These are phyloP conservation scores for Hymenoscyphus linearis DNA, from an alignment of 2,329 filamentous ascomycete species.

Conservation along the genomic window DNA sequence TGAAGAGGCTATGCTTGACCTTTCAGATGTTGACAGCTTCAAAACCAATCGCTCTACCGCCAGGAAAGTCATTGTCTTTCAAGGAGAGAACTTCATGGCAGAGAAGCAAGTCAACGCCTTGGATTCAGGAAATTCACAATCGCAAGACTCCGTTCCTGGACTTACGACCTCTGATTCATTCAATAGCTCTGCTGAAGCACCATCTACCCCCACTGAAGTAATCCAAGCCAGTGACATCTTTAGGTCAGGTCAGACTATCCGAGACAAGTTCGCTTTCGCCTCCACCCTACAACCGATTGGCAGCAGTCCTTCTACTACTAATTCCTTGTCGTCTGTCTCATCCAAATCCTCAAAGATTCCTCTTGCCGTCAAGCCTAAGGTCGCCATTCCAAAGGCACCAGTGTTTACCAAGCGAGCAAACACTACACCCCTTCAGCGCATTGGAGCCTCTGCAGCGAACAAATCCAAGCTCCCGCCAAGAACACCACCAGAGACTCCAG, in stretches of 20 bases:
- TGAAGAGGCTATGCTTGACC: slow-evolving; percentile 43
- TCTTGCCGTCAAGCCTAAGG: slow-evolving; percentile 23
- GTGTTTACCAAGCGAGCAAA: slow-evolving; percentile 1
- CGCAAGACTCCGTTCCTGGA: slow-evolving; percentile 21
- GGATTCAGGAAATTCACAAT: slow-evolving; percentile 4
- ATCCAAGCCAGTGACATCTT: background rate
- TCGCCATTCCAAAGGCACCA: slow-evolving; percentile 11
- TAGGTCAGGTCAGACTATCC: slow-evolving; percentile 12
- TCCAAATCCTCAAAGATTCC: slow-evolving; percentile 25
- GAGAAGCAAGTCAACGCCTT: background rate
- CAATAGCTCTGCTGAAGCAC: slow-evolving; percentile 21
- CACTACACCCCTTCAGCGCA: slow-evolving; percentile 31
- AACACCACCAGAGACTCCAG: slow-evolving; percentile 28
- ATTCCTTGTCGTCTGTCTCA: background rate
- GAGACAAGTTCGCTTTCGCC: slow-evolving; percentile 22
- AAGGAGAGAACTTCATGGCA: slow-evolving; percentile 9
- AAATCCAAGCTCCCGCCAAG: slow-evolving; percentile 17
- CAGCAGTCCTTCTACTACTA: background rate
- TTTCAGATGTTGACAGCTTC: slow-evolving; percentile 34
- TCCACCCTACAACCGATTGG: slow-evolving; percentile 11
- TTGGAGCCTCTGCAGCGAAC: slow-evolving; percentile 26
- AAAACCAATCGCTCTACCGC: slow-evolving; percentile 8
- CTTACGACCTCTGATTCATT: slow-evolving; percentile 21
- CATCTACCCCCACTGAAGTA: slow-evolving; percentile 21
- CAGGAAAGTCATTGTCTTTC: slow-evolving; percentile 25